Base-by-base conservation (phyloP, 495 filamentous ascomycete species). In the Amphirosellinia nigrospora region DNA sequence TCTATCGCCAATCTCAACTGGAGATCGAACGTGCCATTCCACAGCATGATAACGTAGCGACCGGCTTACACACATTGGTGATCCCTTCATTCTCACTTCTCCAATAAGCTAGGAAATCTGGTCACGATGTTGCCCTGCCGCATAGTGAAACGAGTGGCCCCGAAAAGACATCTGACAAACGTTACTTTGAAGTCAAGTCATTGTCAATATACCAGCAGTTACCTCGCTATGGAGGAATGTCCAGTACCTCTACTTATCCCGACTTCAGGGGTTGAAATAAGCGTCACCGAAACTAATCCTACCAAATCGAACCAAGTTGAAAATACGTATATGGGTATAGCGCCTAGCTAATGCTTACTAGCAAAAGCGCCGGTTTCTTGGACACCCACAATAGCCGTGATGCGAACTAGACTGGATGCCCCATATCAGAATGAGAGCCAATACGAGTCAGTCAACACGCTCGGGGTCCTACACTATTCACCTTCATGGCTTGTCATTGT, bases 151-250 rank as follows among this genome's bases (percentile, higher is more conserved):
- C 1, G n/a, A 65, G 63, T 5, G 34, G 32, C 46, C 15, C 32
- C 21, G 46, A 28, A 19, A 21, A 41, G 10, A 39, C 30, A 39
- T 53, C 32, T 16, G 10, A 26, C 46, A 28, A 16, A 26, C 23
- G 19, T 46, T 50, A 21, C 21, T 16, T 45, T 34, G 63, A 32
- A 30, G 6, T n/a, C 0, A 41, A 28, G 63, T 65, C 43, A 6
- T 6, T 52, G 46, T 46, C 63, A n/a, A 39, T 45, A 45, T 65
- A 65, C 63, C 63, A 48, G 21, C 46, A 65, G 26, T 39, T 52
- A 50, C 32, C n/a, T 32, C 21, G n/a, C 60, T 11, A 19, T 45
- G 23, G 23, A 10, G 26, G 60, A 32, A 46, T 21, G 21, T 38
- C n/a, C 39, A 45, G 34, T 53, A 65, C 43, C 61, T 64, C 61